These are phyloP conservation scores for Phytophthora colocasiae DNA, from an alignment of 352 stramenopile species.

Conservation along the genomic window DNA sequence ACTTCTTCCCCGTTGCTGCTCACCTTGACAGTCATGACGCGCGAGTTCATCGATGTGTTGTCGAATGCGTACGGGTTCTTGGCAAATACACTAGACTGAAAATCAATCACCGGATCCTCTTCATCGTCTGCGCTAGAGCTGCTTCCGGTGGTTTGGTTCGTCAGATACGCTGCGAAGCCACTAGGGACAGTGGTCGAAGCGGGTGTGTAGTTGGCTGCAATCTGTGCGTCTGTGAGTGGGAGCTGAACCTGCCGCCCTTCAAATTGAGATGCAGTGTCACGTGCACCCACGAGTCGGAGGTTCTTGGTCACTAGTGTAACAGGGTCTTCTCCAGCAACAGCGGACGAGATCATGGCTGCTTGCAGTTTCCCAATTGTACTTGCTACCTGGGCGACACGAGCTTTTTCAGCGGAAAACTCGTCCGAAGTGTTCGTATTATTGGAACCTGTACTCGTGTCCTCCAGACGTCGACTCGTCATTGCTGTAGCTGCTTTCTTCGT, in stretches of 20 bases:
- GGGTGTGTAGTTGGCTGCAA: conserved; percentile 58
- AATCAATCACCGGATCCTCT: conserved; percentile 54
- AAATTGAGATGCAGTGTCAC: conserved; percentile 54
- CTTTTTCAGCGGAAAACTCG: conserved; percentile 40
- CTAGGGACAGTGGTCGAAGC: conserved; percentile 57
- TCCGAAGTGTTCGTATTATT: conserved; percentile 20
- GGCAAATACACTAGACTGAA: conserved; percentile 69
- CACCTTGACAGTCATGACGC: conserved; percentile 70
- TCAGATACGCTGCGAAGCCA: conserved; percentile 52
- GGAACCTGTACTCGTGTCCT: not conserved
- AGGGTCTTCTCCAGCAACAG: conserved; percentile 55
- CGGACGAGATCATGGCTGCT: conserved; percentile 43
- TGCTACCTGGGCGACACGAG: conserved; percentile 43
- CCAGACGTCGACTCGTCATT: conserved; percentile 19
- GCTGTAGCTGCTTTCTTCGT: conserved; percentile 10
- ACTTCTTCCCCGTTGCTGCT: conserved; percentile 43
- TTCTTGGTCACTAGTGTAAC: conserved; percentile 74
- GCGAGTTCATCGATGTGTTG: conserved; percentile 55
- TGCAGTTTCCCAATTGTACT: conserved; percentile 65
- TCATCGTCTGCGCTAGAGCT: conserved; percentile 15
- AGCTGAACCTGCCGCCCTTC: conserved; percentile 45
- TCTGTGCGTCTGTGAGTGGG: conserved; percentile 49
- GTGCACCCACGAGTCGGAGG: conserved; percentile 53
- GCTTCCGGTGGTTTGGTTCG: conserved; percentile 6
- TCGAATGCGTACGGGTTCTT: conserved; percentile 75